Percentiles rank a stretch among this genome's conserved stretches.
Evolutionary conservation across 2,329 filamentous ascomycete species (phyloP).

Genomic region (Aspergillus spinulosporus): DNA sequence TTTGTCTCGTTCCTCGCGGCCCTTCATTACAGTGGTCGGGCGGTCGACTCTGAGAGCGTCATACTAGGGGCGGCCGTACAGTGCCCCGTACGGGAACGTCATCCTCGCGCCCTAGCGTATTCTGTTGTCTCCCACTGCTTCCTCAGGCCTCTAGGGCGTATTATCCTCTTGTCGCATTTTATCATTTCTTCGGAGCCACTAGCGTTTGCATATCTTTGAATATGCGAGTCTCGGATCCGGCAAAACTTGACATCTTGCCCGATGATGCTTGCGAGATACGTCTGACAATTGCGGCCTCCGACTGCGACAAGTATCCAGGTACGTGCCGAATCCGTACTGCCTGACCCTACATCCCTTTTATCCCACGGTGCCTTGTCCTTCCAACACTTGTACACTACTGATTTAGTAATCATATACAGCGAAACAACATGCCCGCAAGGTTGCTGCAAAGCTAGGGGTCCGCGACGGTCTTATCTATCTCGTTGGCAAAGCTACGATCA

Average conservation of each 20-base stretch:
- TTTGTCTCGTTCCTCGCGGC: neutral
- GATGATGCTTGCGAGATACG: conserved; percentile 34
- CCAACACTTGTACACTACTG: neutral
- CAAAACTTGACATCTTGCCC: conserved; percentile 26
- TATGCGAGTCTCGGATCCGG: conserved; percentile 21
- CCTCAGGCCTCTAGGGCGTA: neutral
- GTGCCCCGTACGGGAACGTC: conserved; percentile 4
- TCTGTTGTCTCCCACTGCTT: neutral
- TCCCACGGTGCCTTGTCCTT: neutral
- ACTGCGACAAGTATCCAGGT: conserved; percentile 46
- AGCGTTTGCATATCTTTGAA: neutral
- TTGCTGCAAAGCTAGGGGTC: conserved; percentile 45
- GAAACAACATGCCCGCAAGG: conserved; percentile 51
- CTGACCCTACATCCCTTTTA: neutral
- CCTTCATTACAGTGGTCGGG: conserved; percentile 1
- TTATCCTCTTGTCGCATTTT: conserved; percentile 1
- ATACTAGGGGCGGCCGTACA: neutral
- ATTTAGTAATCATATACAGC: conserved; percentile 33
- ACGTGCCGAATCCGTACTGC: conserved; percentile 1
- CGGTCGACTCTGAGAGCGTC: neutral
- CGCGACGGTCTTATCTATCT: conserved; percentile 58
- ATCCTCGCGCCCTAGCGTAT: neutral
- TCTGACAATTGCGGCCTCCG: conserved; percentile 27
- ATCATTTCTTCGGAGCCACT: neutral
- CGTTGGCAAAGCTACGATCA: conserved; percentile 50